Base-by-base conservation (phyloP, 148 eudicot species). In the Chenopodium quinoa region DNA sequence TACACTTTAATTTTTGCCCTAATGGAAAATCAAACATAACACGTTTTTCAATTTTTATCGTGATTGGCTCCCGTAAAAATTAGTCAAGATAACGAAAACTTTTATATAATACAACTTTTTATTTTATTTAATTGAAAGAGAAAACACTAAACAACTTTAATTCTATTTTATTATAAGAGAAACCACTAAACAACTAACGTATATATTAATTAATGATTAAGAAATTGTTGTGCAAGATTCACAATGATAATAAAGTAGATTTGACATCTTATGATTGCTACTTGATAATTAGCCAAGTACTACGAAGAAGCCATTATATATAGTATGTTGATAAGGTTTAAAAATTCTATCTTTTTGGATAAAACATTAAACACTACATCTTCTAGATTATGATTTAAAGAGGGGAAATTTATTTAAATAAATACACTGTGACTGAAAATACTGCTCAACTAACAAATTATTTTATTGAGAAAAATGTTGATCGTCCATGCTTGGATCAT, bases 381-480 rank as follows among this genome's bases (percentile, higher is more conserved):
- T 32, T 75, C 48, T 20, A 19, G 78, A 76, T 76, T 76, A 20
- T 37, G 34, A n/a, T 65, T 3, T 2, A 34, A 3, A 44, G 23
- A 44, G 23, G 47, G 14, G 23, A 77, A 65, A 7, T 52, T 3
- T 0, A 10, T 56, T 27, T 4, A 25, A 67, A 9, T 67, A 4
- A 27, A 27, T 12, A 67, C 71, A 66, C 71, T 29, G n/a, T 23
- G n/a, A 27, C n/a, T 66, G 80, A 78, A 78, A 40, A 78, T 29
- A 66, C 80, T 10, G 11, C 72, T 47, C 72, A 78, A 78, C 80
- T 65, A 78, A 65, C 73, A 78, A 2, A 11, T 62, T 5, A 20
- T 20, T 62, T 29, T 27, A 9, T 27, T 67, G 5, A 56, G 22
- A 56, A 56, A 56, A 56, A 56, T 4, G 62, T 67, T 67, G 37